phyloP scores from a whole-genome alignment of 2,329 filamentous ascomycete species.

The Microcera coccophila region DNA sequence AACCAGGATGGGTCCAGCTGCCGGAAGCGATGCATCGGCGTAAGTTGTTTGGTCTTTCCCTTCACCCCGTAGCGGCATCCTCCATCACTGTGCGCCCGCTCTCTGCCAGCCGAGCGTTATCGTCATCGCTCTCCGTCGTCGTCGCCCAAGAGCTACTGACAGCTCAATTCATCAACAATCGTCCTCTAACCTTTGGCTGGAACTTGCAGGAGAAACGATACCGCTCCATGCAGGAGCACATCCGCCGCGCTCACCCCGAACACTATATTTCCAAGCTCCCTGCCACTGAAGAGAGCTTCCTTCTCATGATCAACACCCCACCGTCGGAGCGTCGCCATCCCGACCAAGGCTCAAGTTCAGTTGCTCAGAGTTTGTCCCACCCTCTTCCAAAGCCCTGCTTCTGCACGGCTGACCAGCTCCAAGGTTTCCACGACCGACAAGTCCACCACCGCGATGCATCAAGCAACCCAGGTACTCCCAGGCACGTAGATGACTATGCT shows the following conservation, averaged over 20 bases:
- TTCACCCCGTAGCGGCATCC: conserved; percentile 7
- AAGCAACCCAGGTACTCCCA: conserved; percentile 64
- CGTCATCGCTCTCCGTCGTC: conserved; percentile 24
- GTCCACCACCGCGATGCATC: conserved; percentile 63
- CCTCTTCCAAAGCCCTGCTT: conserved; percentile 13
- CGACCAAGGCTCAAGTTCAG: conserved; percentile 31
- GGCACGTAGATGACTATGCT: conserved; percentile 65
- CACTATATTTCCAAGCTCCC: conserved; percentile 98
- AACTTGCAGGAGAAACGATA: conserved; percentile 78
- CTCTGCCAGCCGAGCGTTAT: conserved; percentile 12
- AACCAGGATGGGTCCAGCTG: conserved; percentile 97
- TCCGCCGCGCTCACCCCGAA: conserved; percentile 91
- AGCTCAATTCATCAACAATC: conserved; percentile 8
- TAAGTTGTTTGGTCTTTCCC: conserved; percentile 56
- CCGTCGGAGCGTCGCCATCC: conserved; percentile 65
- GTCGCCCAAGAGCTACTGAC: background rate
- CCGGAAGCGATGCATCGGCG: conserved; percentile 94
- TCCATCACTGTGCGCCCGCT: background rate
- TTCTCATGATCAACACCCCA: conserved; percentile 90
- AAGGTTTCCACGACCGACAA: conserved; percentile 41
- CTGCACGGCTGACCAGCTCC: conserved; percentile 23
- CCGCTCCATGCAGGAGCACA: conserved; percentile 99
- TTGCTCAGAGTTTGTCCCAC: conserved; percentile 31
- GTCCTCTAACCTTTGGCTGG: conserved; percentile 23
- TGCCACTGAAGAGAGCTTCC: conserved; percentile 95